Conservation (phyloP, 1,139 yeast genomes). For the Scheffersomyces illinoinensis region DNA sequence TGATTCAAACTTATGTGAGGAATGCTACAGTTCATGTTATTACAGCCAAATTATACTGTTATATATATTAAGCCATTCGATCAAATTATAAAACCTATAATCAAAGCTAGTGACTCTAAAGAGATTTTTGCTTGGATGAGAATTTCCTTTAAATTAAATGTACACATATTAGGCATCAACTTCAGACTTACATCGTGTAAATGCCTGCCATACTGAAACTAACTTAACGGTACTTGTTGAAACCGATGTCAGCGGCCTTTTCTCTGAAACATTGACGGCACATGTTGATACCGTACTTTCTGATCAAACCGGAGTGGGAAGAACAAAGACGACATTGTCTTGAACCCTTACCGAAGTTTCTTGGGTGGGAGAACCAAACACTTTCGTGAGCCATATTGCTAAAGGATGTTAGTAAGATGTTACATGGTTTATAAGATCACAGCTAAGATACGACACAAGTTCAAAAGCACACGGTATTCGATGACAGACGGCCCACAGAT, state of each 20-base stretch:
- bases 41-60: not conserved
- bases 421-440: not conserved
- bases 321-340: constrained; percentile 99
- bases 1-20: not conserved
- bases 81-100: not conserved
- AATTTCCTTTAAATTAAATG: constrained; percentile 5
- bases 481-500: not conserved
- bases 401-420: constrained; percentile 13
- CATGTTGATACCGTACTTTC: constrained; percentile 99
- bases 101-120: not conserved
- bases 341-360: constrained; percentile 99
- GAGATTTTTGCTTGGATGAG: not conserved
- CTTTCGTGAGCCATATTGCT: constrained; percentile 99
- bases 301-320: constrained; percentile 98
- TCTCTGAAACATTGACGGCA: constrained; percentile 99
- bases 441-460: not conserved
- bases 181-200: not conserved
- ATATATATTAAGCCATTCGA: not conserved
- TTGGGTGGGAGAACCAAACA: constrained; percentile 99
- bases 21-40: not conserved
- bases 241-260: constrained; percentile 98
- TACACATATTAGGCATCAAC: constrained; percentile 5
- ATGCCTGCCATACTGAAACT: not conserved
- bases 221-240: constrained; percentile 95
- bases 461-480: not conserved